A percentile compares a stretch with the other conserved stretches of the same genome.
Conservation (phyloP, 805 yeast species). For the Cyberlindnera maclurae region DNA sequence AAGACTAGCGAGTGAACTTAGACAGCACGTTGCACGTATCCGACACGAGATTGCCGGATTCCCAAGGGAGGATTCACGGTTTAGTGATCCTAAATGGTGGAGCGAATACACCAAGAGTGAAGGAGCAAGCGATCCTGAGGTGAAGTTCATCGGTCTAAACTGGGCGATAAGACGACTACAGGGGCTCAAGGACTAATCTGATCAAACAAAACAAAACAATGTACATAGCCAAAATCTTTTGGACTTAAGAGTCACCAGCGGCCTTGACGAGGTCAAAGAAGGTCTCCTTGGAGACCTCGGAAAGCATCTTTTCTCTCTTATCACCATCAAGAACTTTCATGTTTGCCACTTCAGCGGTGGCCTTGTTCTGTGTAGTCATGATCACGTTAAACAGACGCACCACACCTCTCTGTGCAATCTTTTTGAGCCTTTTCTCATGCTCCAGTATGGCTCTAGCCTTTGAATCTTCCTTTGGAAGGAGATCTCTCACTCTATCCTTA, state of each 20-base stretch:
- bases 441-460: conserved; percentile 54
- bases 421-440: conserved; percentile 61
- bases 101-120: conserved; percentile 51
- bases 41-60: conserved; percentile 36
- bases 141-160: conserved; percentile 68
- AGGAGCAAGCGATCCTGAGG: conserved; percentile 61
- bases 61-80: conserved; percentile 60
- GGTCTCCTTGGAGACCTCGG: conserved; percentile 81
- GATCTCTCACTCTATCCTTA: conserved; percentile 56
- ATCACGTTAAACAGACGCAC: conserved; percentile 80
- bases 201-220: neutral
- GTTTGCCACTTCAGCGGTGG: conserved; percentile 42
- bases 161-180: conserved; percentile 79
- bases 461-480: conserved; percentile 58
- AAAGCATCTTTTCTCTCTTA: conserved; percentile 53
- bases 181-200: conserved; percentile 19
- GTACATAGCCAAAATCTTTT: neutral
- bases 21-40: conserved; percentile 51
- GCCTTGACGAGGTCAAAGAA: conserved; percentile 83
- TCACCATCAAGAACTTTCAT: conserved; percentile 35
- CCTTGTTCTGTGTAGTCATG: conserved; percentile 64
- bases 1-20: conserved; percentile 57
- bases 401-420: conserved; percentile 84
- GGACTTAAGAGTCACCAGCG: conserved; percentile 43
- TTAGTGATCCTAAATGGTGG: conserved; percentile 73